Base-by-base conservation (phyloP, 2,329 filamentous ascomycete genomes). In the Fusarium secorum region DNA sequence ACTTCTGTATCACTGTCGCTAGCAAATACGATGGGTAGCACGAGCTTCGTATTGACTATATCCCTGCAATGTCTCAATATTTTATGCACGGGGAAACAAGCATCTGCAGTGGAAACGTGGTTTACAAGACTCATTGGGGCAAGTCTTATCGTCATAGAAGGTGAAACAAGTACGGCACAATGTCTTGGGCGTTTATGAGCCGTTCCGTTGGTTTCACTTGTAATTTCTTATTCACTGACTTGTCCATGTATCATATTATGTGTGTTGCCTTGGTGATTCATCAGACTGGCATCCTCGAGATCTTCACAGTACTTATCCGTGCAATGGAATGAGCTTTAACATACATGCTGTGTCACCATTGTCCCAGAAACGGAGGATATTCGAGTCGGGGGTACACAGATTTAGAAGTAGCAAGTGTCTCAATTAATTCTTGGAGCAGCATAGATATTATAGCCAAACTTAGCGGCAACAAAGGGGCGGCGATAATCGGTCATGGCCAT, bases 61-160 rank as follows among this genome's bases (percentile, higher is more conserved):
- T 39, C 38, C 56, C 49, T 68, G 44, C 24, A 51, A 45, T 59
- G 24, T 66, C 56, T 63, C 42, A 22, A 17, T 39, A 41, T 9
- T 35, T 22, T 32, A 62, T 41, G 44, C 56, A 63, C 33, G 45
- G 39, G 42, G 39, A 51, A 63, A 46, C 59, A 56, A 51, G 64
- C 24, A 56, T 68, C 26, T 38, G 24, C 54, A 51, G 30, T 17
- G 38, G 26, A 64, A 33, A 67, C 48, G 48, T 55, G 44, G 38
- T 41, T 22, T 44, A 8, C 2, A 17, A 44, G 33, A 11, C 33
- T 18, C 18, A 38, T 22, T 32, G 2, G 18, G 36, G n/a, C 13
- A 36, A 54, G 49, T 67, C 49, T 68, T 51, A 42, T 41, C 64
- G 64, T 67, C 64, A 67, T 67, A 57, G 63, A 67, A 17, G 22